Base-by-base conservation (phyloP, 1,284 basidiomycete species). In the Austroboletus rostrupii region DNA sequence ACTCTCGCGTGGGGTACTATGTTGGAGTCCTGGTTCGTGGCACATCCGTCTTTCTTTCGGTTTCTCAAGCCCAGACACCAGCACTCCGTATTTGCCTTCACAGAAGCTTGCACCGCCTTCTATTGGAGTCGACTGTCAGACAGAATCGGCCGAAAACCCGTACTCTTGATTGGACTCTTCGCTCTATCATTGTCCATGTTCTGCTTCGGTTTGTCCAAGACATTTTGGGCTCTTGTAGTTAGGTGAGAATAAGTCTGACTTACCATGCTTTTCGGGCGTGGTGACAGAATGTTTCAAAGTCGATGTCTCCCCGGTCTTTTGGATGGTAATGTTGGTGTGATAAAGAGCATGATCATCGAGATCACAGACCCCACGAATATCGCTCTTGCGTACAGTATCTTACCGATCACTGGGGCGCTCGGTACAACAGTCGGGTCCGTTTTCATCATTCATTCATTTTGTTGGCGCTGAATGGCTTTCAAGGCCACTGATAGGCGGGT, bases 81-180 rank as follows among this genome's bases (percentile, higher is more conserved):
- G 78, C 70, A 79, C 68, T 78, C 77, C 3, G 61, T 77, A 36
- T 80, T 80, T 67, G 80, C 74, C 54, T 67, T 78, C 17, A 74
- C 77, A 4, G 76, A 80, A 56, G 75, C 78, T 5, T 58, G 76
- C 48, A 81, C 80, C 5, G 76, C 84, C 28, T 72, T 84, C 32
- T 78, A 82, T 57, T 87, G 85, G 85, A 83, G 81, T 60, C 74
- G 79, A 29, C 59, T 77, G 5, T 87, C 85, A 2, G 85, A 87
- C 60, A 66, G 72, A 36, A 69, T 85, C 19, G 85, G 85, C 28
- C 74, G 85, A 19, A 83, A 78, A 60, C 85, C 85, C 0, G 73
- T 88, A 21, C 72, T 87, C 40, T 66, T 87, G 49, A 71, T 71
- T 7, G 85, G 85, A 0, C 69, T 82, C 2, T 67, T 76, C 33